Base-by-base conservation (phyloP, 108 stramenopile genomes). In the Nitzschia sp. region DNA sequence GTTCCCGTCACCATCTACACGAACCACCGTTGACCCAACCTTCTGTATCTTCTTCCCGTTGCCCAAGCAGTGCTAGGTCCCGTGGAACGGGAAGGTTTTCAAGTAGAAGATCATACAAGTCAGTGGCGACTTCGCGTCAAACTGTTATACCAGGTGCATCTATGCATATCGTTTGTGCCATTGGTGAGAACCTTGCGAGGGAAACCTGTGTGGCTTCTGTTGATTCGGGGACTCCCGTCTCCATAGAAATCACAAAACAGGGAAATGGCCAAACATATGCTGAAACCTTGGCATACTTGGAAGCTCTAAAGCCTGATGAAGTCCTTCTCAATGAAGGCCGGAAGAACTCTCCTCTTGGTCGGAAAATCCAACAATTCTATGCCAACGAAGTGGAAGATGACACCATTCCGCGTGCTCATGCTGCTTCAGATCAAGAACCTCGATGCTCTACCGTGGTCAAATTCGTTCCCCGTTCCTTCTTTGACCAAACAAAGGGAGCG, bases 401-500 rank as follows among this genome's bases (percentile, higher is more conserved):
- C 10, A 21, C 25, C 0, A 3, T 15, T 2, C 46, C 64, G 10
- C 21, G 56, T 46, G 17, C 72, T 21, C 19, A 52, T 48, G 25
- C 52, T 11, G 25, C 59, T 41, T 41, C 46, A 48, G 70, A 66
- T 29, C 54, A 61, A 3, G 17, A 56, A 42, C 24, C 15, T 22
- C 43, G 65, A 1, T 55, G 39, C 17, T 11, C 12, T 8, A 87
- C 86, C 8, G 76, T 90, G 0, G 87, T 95, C 71, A 95, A 95
- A 73, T 92, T 92, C 65, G 68, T 95, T 29, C 85, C 94, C 7
- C 76, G 94, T 46, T 70, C 80, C 15, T 92, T 69, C 77, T 95
- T 95, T 67, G 94, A 95, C 58, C 94, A 95, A 67, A 92, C 91
- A 37, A 89, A 86, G 61, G 94, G 94, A 0, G 88, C 89, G 25